phyloP scores from a whole-genome alignment of 345 rosid genomes.

The Moricandia arvensis region DNA sequence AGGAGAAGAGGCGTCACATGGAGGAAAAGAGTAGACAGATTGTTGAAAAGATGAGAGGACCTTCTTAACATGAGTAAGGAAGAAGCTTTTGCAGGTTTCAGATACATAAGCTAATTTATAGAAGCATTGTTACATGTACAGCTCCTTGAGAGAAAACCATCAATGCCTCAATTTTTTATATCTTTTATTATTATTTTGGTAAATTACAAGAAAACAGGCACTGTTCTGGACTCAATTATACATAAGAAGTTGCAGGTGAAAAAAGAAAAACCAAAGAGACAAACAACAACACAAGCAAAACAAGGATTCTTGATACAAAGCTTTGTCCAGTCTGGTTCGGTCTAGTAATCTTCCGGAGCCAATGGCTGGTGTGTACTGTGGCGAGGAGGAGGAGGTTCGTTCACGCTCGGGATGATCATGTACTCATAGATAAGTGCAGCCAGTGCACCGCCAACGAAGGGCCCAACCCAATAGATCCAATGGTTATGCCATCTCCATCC shows the following conservation, averaged over 20 bases:
- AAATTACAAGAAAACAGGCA: slow-evolving; percentile 22
- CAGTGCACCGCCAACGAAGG: slow-evolving; percentile 38
- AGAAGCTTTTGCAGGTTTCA: slow-evolving; percentile 17
- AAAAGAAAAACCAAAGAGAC: neutral
- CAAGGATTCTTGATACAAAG: slow-evolving; percentile 6
- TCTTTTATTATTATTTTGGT: slow-evolving; percentile 11
- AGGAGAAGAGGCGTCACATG: slow-evolving; percentile 80
- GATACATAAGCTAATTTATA: slow-evolving; percentile 9
- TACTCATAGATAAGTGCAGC: slow-evolving; percentile 51
- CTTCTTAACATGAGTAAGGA: slow-evolving; percentile 9
- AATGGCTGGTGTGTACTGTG: slow-evolving; percentile 56
- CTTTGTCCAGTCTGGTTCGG: neutral
- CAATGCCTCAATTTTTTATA: slow-evolving; percentile 3
- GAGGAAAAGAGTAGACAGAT: slow-evolving; percentile 77
- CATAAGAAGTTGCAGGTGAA: neutral
- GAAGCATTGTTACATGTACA: slow-evolving; percentile 30
- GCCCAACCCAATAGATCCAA: slow-evolving; percentile 42
- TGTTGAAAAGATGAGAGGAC: slow-evolving; percentile 85
- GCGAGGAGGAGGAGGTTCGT: slow-evolving; percentile 41
- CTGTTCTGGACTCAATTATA: slow-evolving; percentile 15
- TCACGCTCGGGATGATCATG: slow-evolving; percentile 47
- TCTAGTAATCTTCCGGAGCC: slow-evolving; percentile 77
- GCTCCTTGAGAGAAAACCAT: slow-evolving; percentile 6
- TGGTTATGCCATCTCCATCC: slow-evolving; percentile 43
- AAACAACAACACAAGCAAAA: slow-evolving; percentile 22